These are phyloP conservation scores for Sporothrix brunneoviolacea DNA, from an alignment of 2,329 filamentous ascomycete species.

Conservation along the genomic window DNA sequence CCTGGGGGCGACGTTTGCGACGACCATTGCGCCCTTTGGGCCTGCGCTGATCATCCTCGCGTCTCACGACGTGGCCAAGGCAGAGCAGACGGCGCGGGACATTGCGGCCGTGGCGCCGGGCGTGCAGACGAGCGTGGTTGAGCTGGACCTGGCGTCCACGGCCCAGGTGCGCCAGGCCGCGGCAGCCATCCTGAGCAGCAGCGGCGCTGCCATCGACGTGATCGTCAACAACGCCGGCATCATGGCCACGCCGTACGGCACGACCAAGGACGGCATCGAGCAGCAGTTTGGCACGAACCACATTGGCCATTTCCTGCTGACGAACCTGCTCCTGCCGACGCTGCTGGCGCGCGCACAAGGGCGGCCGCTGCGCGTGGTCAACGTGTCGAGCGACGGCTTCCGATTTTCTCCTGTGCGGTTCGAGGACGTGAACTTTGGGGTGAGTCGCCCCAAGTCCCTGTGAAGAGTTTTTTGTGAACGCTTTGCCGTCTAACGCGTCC, in stretches of 20 bases:
- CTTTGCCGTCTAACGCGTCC: too few relatives aligned
- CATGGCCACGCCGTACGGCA: slow-evolving; percentile 30
- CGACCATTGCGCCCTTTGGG: slow-evolving; percentile 14
- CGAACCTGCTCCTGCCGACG: slow-evolving; percentile 39
- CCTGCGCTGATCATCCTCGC: slow-evolving; percentile 19
- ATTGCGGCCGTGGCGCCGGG: slow-evolving; percentile 25
- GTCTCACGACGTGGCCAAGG: slow-evolving; percentile 15
- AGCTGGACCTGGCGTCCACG: slow-evolving; percentile 34
- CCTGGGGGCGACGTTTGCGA: slow-evolving; percentile 16
- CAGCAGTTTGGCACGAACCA: slow-evolving; percentile 42
- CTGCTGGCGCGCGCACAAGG: slow-evolving; percentile 23
- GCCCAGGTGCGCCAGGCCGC: slow-evolving; percentile 32
- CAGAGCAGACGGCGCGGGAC: slow-evolving; percentile 28
- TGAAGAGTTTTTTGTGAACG: too few relatives aligned
- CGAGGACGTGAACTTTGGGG: slow-evolving; percentile 19
- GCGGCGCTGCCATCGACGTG: slow-evolving; percentile 29
- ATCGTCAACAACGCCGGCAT: slow-evolving; percentile 41
- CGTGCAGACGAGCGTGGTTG: slow-evolving; percentile 26
- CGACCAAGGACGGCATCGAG: slow-evolving; percentile 36
- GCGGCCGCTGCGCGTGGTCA: slow-evolving; percentile 17
- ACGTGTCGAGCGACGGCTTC: slow-evolving; percentile 11
- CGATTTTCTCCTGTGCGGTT: background rate
- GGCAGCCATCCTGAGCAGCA: slow-evolving; percentile 26
- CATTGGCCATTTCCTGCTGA: slow-evolving; percentile 43
- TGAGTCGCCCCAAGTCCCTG: slow-evolving; percentile 26